phyloP scores from a whole-genome alignment of 169 alveolate genomes.

The Prorocentrum cordatum region DNA sequence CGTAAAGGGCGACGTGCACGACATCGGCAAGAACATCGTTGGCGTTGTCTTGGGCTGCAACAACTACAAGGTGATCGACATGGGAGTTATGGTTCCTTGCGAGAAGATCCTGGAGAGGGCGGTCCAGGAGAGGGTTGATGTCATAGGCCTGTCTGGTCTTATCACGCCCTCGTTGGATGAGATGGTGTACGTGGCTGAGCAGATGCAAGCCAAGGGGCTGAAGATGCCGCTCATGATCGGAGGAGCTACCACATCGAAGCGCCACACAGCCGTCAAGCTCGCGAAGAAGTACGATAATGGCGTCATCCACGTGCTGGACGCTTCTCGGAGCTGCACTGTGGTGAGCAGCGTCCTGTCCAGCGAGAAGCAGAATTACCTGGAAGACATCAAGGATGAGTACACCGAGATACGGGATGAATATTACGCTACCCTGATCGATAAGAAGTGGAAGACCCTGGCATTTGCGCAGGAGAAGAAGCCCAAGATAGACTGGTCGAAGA shows the following conservation, averaged over 20 bases:
- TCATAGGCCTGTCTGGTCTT: conserved; percentile 77
- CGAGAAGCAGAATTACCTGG: background rate
- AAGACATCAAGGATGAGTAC: background rate
- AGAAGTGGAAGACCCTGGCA: conserved; percentile 20
- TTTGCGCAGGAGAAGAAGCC: conserved; percentile 41
- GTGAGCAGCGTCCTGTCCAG: conserved; percentile 16
- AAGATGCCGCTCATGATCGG: conserved; percentile 77
- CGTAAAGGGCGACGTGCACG: conserved; percentile 82
- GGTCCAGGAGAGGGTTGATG: conserved; percentile 70
- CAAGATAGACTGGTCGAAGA: conserved; percentile 18
- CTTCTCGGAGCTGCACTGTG: conserved; percentile 40
- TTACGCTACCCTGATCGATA: conserved; percentile 41
- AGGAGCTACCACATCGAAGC: conserved; percentile 79
- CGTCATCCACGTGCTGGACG: conserved; percentile 55
- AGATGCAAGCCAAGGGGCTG: conserved; percentile 61
- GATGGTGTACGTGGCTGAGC: conserved; percentile 77
- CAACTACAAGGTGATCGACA: conserved; percentile 77
- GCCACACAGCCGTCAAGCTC: conserved; percentile 78
- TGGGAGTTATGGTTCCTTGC: conserved; percentile 77
- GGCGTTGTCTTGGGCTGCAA: conserved; percentile 81
- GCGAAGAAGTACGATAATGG: conserved; percentile 24
- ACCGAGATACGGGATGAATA: conserved; percentile 50
- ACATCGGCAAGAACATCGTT: conserved; percentile 81
- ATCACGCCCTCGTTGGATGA: conserved; percentile 80
- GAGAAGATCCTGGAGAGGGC: conserved; percentile 73